Conservation (phyloP, 805 yeast species). For the Cyberlindnera xylosilytica region DNA sequence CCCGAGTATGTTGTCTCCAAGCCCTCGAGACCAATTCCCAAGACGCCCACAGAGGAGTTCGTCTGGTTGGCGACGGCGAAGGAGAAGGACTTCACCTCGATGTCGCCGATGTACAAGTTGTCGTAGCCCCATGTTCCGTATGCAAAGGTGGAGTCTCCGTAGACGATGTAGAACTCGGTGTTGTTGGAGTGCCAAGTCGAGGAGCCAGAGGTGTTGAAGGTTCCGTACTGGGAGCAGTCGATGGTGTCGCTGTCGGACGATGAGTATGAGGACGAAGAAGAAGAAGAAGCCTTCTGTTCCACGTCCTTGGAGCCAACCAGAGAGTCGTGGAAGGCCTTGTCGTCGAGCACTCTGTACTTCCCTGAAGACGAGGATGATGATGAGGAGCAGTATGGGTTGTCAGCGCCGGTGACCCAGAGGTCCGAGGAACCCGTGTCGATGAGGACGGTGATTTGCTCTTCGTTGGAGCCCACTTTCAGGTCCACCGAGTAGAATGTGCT, state of each 20-base stretch:
- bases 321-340: slow-evolving; percentile 1
- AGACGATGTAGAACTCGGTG: slow-evolving; percentile 40
- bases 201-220: slow-evolving; percentile 34
- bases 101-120: slow-evolving; percentile 49
- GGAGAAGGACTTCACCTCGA: slow-evolving; percentile 49
- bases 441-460: slow-evolving; percentile 51
- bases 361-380: slow-evolving; percentile 6
- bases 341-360: slow-evolving; percentile 16
- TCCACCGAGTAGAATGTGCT: slow-evolving; percentile 43
- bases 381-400: slow-evolving; percentile 44
- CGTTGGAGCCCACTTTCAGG: slow-evolving; percentile 53
- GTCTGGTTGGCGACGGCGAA: slow-evolving; percentile 73
- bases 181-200: slow-evolving; percentile 31
- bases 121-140: slow-evolving; percentile 47
- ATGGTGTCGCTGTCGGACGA: slow-evolving; percentile 14
- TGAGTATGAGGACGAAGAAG: background rate
- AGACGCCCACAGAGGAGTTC: slow-evolving; percentile 62
- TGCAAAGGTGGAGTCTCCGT: slow-evolving; percentile 45
- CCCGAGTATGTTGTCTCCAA: slow-evolving; percentile 60
- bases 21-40: slow-evolving; percentile 69
- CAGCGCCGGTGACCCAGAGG: slow-evolving; percentile 55
- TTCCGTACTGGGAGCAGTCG: slow-evolving; percentile 39
- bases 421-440: slow-evolving; percentile 81
- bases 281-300: background rate
- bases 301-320: background rate